A percentile compares a stretch with the other conserved stretches of the same genome.
phyloP scores from a whole-genome alignment of 73 alveolate genomes.

The Paramecium biaurelia region DNA sequence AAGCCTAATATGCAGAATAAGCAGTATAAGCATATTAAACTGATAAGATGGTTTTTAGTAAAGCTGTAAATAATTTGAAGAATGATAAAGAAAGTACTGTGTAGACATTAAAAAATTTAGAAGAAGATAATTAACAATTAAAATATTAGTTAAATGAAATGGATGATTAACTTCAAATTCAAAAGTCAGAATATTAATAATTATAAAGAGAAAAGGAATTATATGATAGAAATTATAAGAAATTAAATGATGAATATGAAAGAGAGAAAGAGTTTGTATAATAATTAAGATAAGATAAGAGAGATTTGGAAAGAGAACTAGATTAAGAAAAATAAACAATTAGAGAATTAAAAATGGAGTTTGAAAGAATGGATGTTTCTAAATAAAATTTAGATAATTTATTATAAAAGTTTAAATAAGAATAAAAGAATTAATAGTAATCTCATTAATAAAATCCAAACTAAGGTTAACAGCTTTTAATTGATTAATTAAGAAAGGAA shows the following conservation, averaged over 20 bases:
- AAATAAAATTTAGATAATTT: constrained; percentile 1
- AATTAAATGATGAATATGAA: constrained; percentile 18
- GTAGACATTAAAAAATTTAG: background rate
- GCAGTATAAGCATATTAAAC: constrained; percentile 56
- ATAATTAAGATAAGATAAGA: background rate
- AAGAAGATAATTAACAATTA: constrained; percentile 39
- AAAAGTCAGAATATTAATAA: background rate
- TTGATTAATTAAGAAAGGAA: constrained; percentile 21
- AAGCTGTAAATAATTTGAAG: constrained; percentile 50
- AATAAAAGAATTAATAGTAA: background rate
- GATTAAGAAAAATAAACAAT: background rate
- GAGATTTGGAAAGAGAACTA: constrained; percentile 1
- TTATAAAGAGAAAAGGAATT: constrained; percentile 17
- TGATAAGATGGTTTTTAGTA: constrained; percentile 49
- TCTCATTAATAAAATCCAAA: background rate
- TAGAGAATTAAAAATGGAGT: constrained; percentile 11
- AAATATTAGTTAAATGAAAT: constrained; percentile 6
- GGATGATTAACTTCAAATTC: constrained; percentile 19
- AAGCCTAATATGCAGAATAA: constrained; percentile 57
- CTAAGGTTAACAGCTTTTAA: background rate
- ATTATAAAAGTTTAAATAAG: background rate
- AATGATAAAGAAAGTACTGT: constrained; percentile 40
- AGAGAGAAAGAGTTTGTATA: background rate
- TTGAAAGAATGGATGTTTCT: constrained; percentile 27
- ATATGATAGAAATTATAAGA: background rate